These are phyloP conservation scores for Kwoniella sp. DNA, from an alignment of 768 basidiomycete genomes.

Conservation along the genomic window DNA sequence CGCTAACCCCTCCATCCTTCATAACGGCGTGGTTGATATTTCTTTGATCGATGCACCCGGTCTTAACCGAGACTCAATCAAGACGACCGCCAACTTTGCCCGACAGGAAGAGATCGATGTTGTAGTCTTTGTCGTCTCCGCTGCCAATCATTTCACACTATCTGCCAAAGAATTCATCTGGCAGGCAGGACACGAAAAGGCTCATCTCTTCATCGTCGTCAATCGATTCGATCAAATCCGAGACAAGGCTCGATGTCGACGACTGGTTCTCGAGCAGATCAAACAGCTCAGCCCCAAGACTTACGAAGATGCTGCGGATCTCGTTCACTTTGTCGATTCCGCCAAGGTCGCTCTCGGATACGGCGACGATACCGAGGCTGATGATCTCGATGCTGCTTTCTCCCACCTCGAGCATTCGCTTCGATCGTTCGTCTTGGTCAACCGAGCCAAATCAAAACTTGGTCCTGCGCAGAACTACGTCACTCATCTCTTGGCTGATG, in stretches of 20 bases:
- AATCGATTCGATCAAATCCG: slow-evolving; percentile 96
- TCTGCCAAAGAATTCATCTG: slow-evolving; percentile 91
- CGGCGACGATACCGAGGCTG: slow-evolving; percentile 61
- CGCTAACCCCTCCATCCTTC: slow-evolving; percentile 77
- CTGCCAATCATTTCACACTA: slow-evolving; percentile 97
- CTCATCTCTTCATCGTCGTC: slow-evolving; percentile 96
- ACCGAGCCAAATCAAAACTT: slow-evolving; percentile 94
- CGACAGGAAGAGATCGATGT: slow-evolving; percentile 98
- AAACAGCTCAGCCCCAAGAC: slow-evolving; percentile 88
- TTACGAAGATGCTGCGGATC: slow-evolving; percentile 83
- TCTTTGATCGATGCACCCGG: slow-evolving; percentile 98
- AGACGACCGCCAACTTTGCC: slow-evolving; percentile 92
- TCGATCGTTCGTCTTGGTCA: slow-evolving; percentile 91
- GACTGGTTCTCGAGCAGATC: slow-evolving; percentile 89
- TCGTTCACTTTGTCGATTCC: slow-evolving; percentile 98
- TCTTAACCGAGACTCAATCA: slow-evolving; percentile 88
- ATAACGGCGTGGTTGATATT: slow-evolving; percentile 94
- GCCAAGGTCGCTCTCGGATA: slow-evolving; percentile 58
- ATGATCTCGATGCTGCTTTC: slow-evolving; percentile 62
- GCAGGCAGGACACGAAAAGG: slow-evolving; percentile 94
- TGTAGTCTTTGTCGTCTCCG: slow-evolving; percentile 94
- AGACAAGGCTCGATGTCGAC: slow-evolving; percentile 89
- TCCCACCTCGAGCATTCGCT: slow-evolving; percentile 85
- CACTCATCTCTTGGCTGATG: slow-evolving; percentile 80
- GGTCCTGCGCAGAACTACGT: slow-evolving; percentile 91